phyloP scores from a whole-genome alignment of 306 rosid genomes.

The Casuarina glauca region DNA sequence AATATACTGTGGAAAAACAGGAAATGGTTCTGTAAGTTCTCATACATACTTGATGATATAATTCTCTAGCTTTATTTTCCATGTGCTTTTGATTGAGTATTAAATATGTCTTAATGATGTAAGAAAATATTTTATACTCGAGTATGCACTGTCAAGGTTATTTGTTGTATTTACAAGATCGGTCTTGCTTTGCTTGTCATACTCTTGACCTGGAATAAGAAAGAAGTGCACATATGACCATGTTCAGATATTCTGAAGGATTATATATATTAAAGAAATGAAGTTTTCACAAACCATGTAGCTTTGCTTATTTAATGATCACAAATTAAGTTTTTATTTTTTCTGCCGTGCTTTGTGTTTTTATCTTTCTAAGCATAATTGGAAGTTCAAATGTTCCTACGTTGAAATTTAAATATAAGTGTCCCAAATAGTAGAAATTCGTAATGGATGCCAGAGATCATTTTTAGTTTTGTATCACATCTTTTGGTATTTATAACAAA shows the following conservation, averaged over 20 bases:
- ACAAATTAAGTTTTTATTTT: neutral
- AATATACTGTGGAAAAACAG: constrained; percentile 80
- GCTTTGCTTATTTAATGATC: neutral
- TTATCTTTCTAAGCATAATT: neutral
- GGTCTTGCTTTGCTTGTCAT: neutral
- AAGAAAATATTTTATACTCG: neutral
- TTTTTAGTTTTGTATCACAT: neutral
- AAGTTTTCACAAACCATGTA: neutral
- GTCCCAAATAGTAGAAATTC: neutral
- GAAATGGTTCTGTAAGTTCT: constrained; percentile 92
- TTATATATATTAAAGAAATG: neutral
- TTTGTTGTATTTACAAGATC: neutral
- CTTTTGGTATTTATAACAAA: neutral
- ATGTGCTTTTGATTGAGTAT: neutral
- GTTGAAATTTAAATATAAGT: neutral
- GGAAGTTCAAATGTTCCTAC: neutral
- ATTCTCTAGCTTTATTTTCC: constrained; percentile 1
- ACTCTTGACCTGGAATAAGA: neutral
- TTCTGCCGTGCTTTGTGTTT: neutral
- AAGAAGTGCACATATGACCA: neutral
- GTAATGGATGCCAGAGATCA: neutral
- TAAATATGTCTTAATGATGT: neutral
- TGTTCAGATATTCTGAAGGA: neutral
- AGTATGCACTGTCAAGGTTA: neutral
- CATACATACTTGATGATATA: constrained; percentile 11